Evolutionary conservation across 2,329 filamentous ascomycete species (phyloP).

Genomic region (Fusarium heterosporum): DNA sequence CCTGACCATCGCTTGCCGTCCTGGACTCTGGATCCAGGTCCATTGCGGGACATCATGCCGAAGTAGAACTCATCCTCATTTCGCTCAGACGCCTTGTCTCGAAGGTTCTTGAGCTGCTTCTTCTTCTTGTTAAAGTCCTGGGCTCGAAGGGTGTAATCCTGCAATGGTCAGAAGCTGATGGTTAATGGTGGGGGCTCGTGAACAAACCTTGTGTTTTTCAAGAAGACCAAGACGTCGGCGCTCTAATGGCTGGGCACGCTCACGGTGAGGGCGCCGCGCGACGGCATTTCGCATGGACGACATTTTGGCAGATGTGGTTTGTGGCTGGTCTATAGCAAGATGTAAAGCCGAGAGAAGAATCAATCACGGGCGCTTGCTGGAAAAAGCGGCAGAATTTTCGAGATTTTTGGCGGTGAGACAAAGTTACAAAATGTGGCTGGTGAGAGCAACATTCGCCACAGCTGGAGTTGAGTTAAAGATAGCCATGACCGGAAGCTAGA

Average conservation of each 20-base stretch:
- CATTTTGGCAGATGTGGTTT: constrained; percentile 52
- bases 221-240: constrained; percentile 89
- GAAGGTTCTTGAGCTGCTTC: constrained; percentile 67
- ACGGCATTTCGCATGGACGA: constrained; percentile 74
- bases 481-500: constrained; percentile 19
- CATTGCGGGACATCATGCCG: constrained; percentile 73
- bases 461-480: constrained; percentile 21
- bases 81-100: constrained; percentile 71
- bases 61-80: constrained; percentile 82
- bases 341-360: constrained; percentile 21
- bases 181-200: constrained; percentile 3
- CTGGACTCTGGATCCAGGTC: constrained; percentile 63
- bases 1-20: constrained; percentile 66
- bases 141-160: constrained; percentile 74
- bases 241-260: constrained; percentile 87
- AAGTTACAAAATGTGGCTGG: constrained; percentile 29
- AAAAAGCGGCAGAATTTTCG: constrained; percentile 52
- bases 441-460: constrained; percentile 15
- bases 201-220: constrained; percentile 87
- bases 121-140: constrained; percentile 76
- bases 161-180: constrained; percentile 22
- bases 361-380: constrained; percentile 5
- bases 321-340: neutral
- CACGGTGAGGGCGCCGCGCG: constrained; percentile 85
- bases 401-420: constrained; percentile 55